A percentile compares a stretch with the other conserved stretches of the same genome.
These are phyloP conservation scores for Arctostaphylos glauca DNA, from an alignment of 148 eudicot species.

Conservation along the genomic window DNA sequence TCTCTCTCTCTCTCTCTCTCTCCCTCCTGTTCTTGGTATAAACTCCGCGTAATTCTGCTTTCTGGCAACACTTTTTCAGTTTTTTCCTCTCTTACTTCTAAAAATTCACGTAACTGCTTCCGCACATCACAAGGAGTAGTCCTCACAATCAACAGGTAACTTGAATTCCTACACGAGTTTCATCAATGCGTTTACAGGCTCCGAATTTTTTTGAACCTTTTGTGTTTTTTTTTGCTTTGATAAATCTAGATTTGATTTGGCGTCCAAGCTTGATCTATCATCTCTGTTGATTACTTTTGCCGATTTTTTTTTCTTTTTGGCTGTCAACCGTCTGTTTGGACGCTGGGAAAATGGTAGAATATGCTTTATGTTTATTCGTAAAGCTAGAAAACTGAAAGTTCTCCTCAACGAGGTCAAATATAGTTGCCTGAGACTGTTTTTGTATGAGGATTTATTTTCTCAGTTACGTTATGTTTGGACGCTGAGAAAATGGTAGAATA, in stretches of 20 bases:
- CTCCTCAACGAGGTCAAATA: not conserved
- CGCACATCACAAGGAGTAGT: not conserved
- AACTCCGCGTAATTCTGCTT: not conserved
- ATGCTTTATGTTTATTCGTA: not conserved
- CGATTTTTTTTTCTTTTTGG: too few relatives aligned
- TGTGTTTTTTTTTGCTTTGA: not conserved
- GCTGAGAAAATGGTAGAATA: constrained; percentile 9
- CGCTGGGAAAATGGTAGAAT: constrained; percentile 9
- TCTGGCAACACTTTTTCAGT: not conserved
- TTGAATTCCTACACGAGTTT: not conserved
- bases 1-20: not conserved
- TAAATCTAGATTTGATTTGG: constrained; percentile 10
- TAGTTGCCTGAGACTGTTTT: not conserved
- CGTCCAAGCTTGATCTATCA: not conserved
- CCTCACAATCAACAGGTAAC: constrained; percentile 1
- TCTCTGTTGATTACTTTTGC: not conserved
- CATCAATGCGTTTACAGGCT: constrained; percentile 1
- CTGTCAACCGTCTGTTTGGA: not conserved
- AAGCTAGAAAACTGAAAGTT: not conserved
- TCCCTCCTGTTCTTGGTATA: not conserved
- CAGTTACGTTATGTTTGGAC: not conserved
- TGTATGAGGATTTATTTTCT: too few relatives aligned
- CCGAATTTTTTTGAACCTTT: not conserved
- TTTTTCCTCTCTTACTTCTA: not conserved
- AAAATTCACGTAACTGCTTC: not conserved